Evolutionary conservation across 495 filamentous ascomycete genomes (phyloP).

Genomic region (Penicillium atrosanguineum): DNA sequence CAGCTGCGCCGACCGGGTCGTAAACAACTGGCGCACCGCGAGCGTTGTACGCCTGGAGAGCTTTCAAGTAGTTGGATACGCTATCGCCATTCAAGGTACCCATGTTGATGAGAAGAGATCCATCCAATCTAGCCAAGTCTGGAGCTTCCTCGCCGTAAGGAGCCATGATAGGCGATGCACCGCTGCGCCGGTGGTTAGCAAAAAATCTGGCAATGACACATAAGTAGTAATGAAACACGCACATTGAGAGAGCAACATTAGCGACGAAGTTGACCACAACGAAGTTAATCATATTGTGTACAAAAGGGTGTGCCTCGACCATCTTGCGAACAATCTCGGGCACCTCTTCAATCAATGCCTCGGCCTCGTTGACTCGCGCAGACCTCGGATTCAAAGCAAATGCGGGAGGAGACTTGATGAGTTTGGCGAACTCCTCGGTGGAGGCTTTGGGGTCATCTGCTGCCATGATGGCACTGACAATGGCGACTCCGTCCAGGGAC

Average conservation of each 20-base stretch:
- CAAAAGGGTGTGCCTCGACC: conserved; percentile 63
- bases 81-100: conserved; percentile 77
- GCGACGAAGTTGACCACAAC: conserved; percentile 93
- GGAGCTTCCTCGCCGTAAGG: conserved; percentile 78
- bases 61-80: conserved; percentile 62
- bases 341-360: conserved; percentile 41
- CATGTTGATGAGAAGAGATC: conserved; percentile 89
- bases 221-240: conserved; percentile 9
- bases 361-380: conserved; percentile 30
- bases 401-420: conserved; percentile 48
- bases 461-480: conserved; percentile 86
- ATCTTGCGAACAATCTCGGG: conserved; percentile 60
- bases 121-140: conserved; percentile 66
- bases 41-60: conserved; percentile 74
- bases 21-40: conserved; percentile 72
- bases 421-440: conserved; percentile 51
- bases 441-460: conserved; percentile 61
- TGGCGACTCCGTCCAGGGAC: conserved; percentile 72
- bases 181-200: conserved; percentile 42
- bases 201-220: neutral
- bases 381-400: conserved; percentile 35
- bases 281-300: conserved; percentile 95
- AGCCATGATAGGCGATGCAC: conserved; percentile 92
- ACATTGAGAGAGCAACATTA: conserved; percentile 79
- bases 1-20: conserved; percentile 90